Base-by-base conservation (phyloP, 352 stramenopile species). In the Globisporangium cederbergense region DNA sequence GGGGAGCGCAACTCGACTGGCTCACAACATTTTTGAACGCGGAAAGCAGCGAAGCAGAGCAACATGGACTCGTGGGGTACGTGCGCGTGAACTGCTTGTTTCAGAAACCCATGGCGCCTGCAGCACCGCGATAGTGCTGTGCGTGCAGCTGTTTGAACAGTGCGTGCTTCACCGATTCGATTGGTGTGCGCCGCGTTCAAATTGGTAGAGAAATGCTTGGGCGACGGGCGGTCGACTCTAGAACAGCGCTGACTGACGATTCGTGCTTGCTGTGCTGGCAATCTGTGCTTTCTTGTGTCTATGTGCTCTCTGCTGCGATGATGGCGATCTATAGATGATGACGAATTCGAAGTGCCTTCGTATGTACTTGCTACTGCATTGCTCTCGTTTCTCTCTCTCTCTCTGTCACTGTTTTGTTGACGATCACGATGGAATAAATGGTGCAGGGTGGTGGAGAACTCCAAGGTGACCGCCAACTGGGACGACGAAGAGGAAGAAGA, bases 1-100 rank as follows among this genome's bases (percentile, higher is more conserved):
- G 32, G 50, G 6, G 13, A 32, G 50, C 25, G 38, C 32, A 32
- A 30, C 30, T 36, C 42, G 54, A 60, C n/a, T 32, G 36, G 42
- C 36, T n/a, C 36, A 25, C 34, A 57, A 62, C 22, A 38, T 51
- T 20, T 52, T 38, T 36, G 61, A 46, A 32, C 58, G 36, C 40
- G 50, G 25, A 49, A 30, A 60, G 20, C n/a, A 45, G 32, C 32
- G 32, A 36, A 47, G 28, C 51, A 60, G 52, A 42, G 13, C 30
- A 79, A 74, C 40, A 91, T 91, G 83, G 83, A 91, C 75, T 91
- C 83, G 5, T 91, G 83, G 83, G 83, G 83, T 91, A 72, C 66
- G 83, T 78, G 20, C 7, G 14, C 13, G 30, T 32, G 14, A 34
- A 40, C 9, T 57, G 74, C 30, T 38, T 16, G 49, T 47, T 50